A percentile compares a stretch with the other conserved stretches of the same genome.
These are phyloP conservation scores for Phytophthora sp. DNA, from an alignment of 352 stramenopile genomes.

Conservation along the genomic window DNA sequence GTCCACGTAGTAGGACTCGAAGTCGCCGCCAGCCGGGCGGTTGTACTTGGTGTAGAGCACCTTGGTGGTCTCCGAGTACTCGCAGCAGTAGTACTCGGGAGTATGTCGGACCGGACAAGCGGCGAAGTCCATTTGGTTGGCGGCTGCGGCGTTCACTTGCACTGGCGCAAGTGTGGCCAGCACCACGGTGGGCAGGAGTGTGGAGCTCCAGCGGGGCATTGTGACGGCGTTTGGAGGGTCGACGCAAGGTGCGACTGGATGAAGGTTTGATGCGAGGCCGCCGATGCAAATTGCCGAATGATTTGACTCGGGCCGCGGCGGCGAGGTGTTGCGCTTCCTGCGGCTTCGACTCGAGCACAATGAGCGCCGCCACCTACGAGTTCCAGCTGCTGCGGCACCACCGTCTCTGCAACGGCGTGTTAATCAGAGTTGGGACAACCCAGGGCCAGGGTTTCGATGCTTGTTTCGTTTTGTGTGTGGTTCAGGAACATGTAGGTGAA, in stretches of 20 bases:
- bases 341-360: neutral
- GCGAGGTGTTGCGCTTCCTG: slow-evolving; percentile 5
- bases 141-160: slow-evolving; percentile 3
- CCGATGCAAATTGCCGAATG: slow-evolving; percentile 11
- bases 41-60: slow-evolving; percentile 41
- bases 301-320: neutral
- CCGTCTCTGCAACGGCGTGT: slow-evolving; percentile 21
- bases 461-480: neutral
- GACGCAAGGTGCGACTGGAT: neutral
- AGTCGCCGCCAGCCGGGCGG: slow-evolving; percentile 25
- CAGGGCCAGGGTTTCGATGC: slow-evolving; percentile 1
- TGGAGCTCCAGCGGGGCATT: slow-evolving; percentile 6
- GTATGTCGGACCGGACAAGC: slow-evolving; percentile 33
- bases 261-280: slow-evolving; percentile 4
- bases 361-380: neutral
- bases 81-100: slow-evolving; percentile 39
- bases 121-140: slow-evolving; percentile 23
- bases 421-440: slow-evolving; percentile 23
- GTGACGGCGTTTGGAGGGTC: neutral
- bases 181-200: neutral
- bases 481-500: neutral
- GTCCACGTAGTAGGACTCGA: slow-evolving; percentile 41
- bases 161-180: neutral
- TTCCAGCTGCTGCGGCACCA: slow-evolving; percentile 16
- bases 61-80: slow-evolving; percentile 31